Base-by-base conservation (phyloP, 1,284 basidiomycete species). In the Leccinum fallax region DNA sequence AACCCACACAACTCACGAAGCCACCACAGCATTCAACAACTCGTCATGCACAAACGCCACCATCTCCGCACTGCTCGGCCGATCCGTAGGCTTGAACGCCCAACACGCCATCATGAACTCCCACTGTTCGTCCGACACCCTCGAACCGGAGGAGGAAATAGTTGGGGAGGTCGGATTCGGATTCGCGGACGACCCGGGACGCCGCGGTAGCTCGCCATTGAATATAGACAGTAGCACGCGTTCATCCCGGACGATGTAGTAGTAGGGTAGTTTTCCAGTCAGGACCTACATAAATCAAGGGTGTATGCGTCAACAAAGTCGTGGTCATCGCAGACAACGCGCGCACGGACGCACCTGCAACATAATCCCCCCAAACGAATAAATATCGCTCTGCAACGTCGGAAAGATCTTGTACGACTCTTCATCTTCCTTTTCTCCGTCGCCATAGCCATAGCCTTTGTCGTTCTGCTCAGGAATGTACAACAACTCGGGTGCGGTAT, bases 351-450 rank as follows among this genome's bases (percentile, higher is more conserved):
- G 43, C 24, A 70, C 69, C 0, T 70, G 60, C 36, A 70, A 54
- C 63, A 72, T 68, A 49, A 73, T 68, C 10, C 71, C 63, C 9
- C 53, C 71, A 49, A 73, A 70, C 16, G 69, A 73, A 59, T 73
- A 71, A 0, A 62, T 56, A 19, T 70, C 65, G 16, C 67, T 71
- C 2, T 68, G 32, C 6, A 5, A 3, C 16, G 69, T 72, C 19
- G 65, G 71, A 57, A 70, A 59, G 28, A 62, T 51, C 34, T 43
- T 57, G n/a, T 3, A 16, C 15, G 21, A 0, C 2, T 48, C 48
- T 13, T 65, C 55, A 10, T 51, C 30, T 24, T 48, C 46, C 19
- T 24, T 24, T 48, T 24, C 21, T 48, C 46, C 46, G 0, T 24
- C 7, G 11, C 2, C 46, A 48, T 21, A 11, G n/a, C 19, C 43